Base-by-base conservation (phyloP, 2,329 filamentous ascomycete species). In the Aspergillus clavatus region DNA sequence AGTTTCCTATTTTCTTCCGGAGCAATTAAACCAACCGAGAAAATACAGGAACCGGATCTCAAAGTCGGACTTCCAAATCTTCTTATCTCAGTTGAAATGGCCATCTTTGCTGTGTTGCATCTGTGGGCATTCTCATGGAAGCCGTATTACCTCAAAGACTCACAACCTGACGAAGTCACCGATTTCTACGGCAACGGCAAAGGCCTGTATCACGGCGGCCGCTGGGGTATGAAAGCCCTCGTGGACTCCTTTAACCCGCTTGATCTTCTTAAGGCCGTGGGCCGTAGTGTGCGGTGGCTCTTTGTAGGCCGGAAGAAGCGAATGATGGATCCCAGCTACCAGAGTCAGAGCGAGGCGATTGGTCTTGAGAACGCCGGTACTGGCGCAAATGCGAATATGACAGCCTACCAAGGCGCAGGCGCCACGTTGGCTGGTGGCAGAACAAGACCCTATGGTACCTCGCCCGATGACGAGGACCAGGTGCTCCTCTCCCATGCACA, bases 41-140 rank as follows among this genome's bases (percentile, higher is more conserved):
- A 77, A 26, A 67, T 95, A 10, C 80, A 81, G 24, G 83, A 83
- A 33, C 83, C 83, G 1, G 89, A 95, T 63, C 75, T 94, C 57
- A 86, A 87, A 61, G 81, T 93, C 37, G 87, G 87, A 42, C 84
- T 95, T 22, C 87, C 89, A 0, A 83, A 83, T 22, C 70, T 91
- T 41, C 72, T 94, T 8, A 79, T 93, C 19, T 90, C 86, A 60
- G 72, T 93, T 31, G 89, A 95, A 67, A 95, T 95, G 89, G 81
- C 86, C 7, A 70, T 87, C 23, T 94, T 95, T 58, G 74, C 86
- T 14, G 60, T 89, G 36, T 68, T 95, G 42, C 89, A 95, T 64
- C 69, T 93, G 12, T 94, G 83, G 75, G 87, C 89, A 2, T 95
- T 93, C 61, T 79, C 86, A 1, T 93, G 84, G 74, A 76, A 76